Conservation (phyloP, 148 eudicot species). For the Simmondsia chinensis region DNA sequence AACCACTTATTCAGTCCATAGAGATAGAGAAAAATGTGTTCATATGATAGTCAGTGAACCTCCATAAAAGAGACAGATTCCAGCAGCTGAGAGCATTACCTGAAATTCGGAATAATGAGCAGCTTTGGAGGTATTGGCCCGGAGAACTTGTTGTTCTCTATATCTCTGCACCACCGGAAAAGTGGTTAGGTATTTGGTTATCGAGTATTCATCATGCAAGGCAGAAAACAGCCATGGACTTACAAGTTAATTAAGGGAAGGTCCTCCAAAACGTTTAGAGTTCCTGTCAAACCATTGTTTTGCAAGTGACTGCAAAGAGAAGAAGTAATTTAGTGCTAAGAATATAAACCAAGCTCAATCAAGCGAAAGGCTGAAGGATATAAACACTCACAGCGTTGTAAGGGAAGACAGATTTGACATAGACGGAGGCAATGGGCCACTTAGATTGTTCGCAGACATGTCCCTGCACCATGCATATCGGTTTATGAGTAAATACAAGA, state of each 20-base stretch:
- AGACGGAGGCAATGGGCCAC: constrained; percentile 74
- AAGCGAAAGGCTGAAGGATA: neutral
- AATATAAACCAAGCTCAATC: neutral
- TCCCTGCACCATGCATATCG: constrained; percentile 45
- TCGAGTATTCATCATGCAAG: neutral
- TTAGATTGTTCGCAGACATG: constrained; percentile 67
- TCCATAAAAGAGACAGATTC: too few species aligned
- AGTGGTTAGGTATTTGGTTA: too few species aligned
- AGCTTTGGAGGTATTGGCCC: constrained; percentile 81
- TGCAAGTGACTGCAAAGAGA: constrained; percentile 63
- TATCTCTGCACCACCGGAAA: constrained; percentile 38
- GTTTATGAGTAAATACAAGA: neutral
- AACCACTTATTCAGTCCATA: too few species aligned
- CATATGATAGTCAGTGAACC: too few species aligned
- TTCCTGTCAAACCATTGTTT: constrained; percentile 67
- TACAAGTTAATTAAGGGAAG: constrained; percentile 75
- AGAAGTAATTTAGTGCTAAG: neutral
- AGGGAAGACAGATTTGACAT: constrained; percentile 61
- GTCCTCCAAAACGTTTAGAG: constrained; percentile 65
- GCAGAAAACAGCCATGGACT: neutral
- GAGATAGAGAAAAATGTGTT: too few species aligned
- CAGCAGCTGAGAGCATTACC: constrained; percentile 27
- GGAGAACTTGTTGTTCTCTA: constrained; percentile 80
- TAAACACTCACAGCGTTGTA: constrained; percentile 59
- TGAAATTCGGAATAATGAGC: constrained; percentile 66